These are phyloP conservation scores for Candida labiduridarum DNA, from an alignment of 1,139 yeast genomes.

Conservation along the genomic window DNA sequence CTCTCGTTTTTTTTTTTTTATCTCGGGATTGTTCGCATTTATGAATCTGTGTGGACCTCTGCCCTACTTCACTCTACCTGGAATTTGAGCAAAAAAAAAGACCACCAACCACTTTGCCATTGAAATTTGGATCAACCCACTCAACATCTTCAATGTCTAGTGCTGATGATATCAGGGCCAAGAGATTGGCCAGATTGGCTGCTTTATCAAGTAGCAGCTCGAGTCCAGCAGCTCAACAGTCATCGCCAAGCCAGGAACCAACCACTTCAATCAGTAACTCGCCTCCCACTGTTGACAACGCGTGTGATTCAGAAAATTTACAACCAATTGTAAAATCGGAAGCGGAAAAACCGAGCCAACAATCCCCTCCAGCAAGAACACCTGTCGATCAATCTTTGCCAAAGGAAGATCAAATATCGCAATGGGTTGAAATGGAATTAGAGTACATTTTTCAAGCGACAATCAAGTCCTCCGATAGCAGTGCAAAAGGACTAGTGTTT, in stretches of 20 bases:
- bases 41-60: no score
- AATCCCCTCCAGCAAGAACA: slow-evolving; percentile 4
- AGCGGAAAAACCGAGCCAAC: not conserved
- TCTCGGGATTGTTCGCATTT: no score
- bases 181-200: slow-evolving; percentile 55
- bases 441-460: slow-evolving; percentile 47
- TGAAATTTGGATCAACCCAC: no score
- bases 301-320: not conserved
- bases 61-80: no score
- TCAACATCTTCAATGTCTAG: slow-evolving; percentile 14
- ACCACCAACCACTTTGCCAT: no score
- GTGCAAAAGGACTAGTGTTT: slow-evolving; percentile 22
- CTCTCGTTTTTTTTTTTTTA: no score
- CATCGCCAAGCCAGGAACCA: not conserved
- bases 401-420: slow-evolving; percentile 24
- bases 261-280: not conserved
- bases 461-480: slow-evolving; percentile 11
- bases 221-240: not conserved
- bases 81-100: no score
- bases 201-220: slow-evolving; percentile 19
- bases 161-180: slow-evolving; percentile 48
- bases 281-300: not conserved
- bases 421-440: slow-evolving; percentile 35
- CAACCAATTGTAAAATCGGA: slow-evolving; percentile 4
- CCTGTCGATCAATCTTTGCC: slow-evolving; percentile 8